Evolutionary conservation across 352 stramenopile genomes (phyloP), one percentile per base, ranked within the genome.

Genomic region (Globisporangium parvum): DNA sequence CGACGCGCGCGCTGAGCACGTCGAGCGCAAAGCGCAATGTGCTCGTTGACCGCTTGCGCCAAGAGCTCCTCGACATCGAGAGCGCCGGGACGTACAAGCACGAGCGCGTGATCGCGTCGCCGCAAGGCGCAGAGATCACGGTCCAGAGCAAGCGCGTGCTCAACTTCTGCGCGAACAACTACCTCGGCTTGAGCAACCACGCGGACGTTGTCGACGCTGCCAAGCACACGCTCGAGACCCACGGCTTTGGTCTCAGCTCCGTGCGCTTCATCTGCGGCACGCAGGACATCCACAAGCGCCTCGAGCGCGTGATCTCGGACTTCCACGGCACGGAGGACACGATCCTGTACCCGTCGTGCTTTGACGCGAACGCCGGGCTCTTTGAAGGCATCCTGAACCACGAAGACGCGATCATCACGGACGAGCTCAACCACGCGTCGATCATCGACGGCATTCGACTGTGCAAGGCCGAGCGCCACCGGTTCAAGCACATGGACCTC

Each of bases 141-240:
- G 91, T 97, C 18, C 67, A 87, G 48, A 71, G 70, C 49, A 51
- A 80, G 26, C 14, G 35, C 2, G 92, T 98, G 65, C 80, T 98
- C 56, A 98, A 97, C 68, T 97, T 98, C 55, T 98, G 92, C 66
- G 84, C 90, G 57, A 98, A 98, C 75, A 97, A 98, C 68, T 98
- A 98, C 74, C 61, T 98, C 33, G 92, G 91, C 0, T 70, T 98
- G 45, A 93, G 84, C 62, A 94, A 95, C 70, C 77, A 98, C 68
- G 82, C 81, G 15, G 70, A 73, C 17, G 74, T 98, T 40, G 77
- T 97, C 18, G 51, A 85, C 6, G 91, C 91, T 12, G 92, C 92
- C 31, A 85, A 95, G 44, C 51, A 74, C 5, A 71, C 92, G 57
- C 63, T 98, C 18, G 76, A 96, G 54, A 68, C 77, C 50, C 85